Evolutionary conservation across 345 rosid species (phyloP).

Genomic region (Linum trigynum): DNA sequence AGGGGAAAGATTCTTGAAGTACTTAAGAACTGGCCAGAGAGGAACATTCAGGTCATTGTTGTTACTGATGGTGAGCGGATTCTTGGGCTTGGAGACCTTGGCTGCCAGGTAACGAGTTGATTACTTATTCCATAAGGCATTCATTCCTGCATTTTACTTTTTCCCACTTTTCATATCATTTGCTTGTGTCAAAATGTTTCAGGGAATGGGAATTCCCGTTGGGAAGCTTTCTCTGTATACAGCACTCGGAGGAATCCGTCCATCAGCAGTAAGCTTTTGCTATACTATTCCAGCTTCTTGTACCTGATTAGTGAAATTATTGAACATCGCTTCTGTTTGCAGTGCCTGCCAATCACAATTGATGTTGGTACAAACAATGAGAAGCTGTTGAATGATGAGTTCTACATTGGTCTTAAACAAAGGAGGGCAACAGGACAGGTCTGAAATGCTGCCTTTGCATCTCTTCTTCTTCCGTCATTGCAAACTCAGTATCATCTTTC

Average conservation of each 20-base stretch:
- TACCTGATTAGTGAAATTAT: not conserved
- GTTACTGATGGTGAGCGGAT: conserved; percentile 97
- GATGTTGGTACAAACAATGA: conserved; percentile 30
- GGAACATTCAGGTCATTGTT: conserved; percentile 85
- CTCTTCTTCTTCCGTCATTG: not conserved
- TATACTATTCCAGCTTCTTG: not conserved
- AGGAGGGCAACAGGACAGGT: conserved; percentile 30
- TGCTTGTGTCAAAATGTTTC: conserved; percentile 39
- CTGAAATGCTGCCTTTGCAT: not conserved
- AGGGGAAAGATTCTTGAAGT: conserved; percentile 93
- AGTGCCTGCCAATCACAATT: conserved; percentile 31
- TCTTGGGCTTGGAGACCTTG: conserved; percentile 96
- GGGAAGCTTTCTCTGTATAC: conserved; percentile 28
- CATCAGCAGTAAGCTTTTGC: conserved; percentile 21
- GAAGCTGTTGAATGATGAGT: conserved; percentile 24
- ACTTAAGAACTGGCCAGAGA: conserved; percentile 91
- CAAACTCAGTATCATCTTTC: not conserved
- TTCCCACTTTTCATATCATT: conserved; percentile 20
- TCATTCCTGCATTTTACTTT: not conserved
- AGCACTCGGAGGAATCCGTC: conserved; percentile 28
- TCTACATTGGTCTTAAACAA: conserved; percentile 26
- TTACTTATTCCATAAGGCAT: not conserved
- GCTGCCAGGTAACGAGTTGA: conserved; percentile 68
- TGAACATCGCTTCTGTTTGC: not conserved
- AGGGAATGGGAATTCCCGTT: conserved; percentile 35